Evolutionary conservation across 768 basidiomycete genomes (phyloP), one percentile per base, ranked within the genome.

Genomic region (Pleurotus tuber-regium): DNA sequence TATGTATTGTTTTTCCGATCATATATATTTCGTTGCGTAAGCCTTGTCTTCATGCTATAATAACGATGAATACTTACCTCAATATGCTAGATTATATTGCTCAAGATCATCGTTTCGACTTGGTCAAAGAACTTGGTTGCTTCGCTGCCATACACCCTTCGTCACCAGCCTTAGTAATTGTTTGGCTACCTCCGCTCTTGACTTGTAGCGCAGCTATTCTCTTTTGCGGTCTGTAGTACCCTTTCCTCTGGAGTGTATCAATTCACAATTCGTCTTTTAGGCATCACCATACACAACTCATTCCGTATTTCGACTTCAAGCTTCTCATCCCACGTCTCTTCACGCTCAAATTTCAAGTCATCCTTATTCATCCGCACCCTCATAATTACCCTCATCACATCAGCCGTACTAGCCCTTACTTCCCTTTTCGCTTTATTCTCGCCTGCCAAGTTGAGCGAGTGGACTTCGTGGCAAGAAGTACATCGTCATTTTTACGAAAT

Each of bases 61-160:
- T n/a, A 26, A 44, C 25, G 6, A 40, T n/a, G 35, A n/a, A n/a
- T 1, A 19, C 12, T 38, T 19, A 38, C 8, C 21, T 16, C 18
- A 47, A 21, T 19, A 21, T 16, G 3, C 21, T 51, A 87, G 86
- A 83, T 59, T 68, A 72, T 49, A 59, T 85, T 43, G 73, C 76
- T 23, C 83, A 86, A 60, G 79, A 80, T 50, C 78, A 80, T 63
- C 76, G 86, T 50, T 88, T 82, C 69, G 75, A 83, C 60, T 74
- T 88, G 52, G 65, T 74, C 18, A 70, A 79, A 63, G 75, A 82
- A 51, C 66, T 78, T 39, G 86, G 86, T 0, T 86, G 84, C 57
- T 62, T 64, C 12, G 74, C 76, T 8, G 70, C 75, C 2, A 70
- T 74, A 21, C 75, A 78, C 42, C 69, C 70, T 30, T 76, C 78